Evolutionary conservation across 2,329 filamentous ascomycete genomes (phyloP), one percentile per base, ranked within the genome.

Genomic region (Penicillium sclerotiorum): DNA sequence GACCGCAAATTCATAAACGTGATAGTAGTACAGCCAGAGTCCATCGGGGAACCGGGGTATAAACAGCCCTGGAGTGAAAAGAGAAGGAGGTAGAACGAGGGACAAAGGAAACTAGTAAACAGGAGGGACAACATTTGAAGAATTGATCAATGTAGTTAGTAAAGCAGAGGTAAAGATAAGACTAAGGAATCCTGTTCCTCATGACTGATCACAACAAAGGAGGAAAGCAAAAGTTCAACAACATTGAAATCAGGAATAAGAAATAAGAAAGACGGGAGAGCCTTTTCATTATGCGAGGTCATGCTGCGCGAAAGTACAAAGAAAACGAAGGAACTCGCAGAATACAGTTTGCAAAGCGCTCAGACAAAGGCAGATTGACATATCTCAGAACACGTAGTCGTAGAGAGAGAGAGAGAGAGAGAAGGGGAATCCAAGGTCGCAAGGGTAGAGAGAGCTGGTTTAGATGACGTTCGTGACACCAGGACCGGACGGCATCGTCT

Each of bases 401-500:
- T 60, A 55, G 50, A 58, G 57, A 50, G 55, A 44, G 50, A 39
- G 46, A 23, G 32, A 21, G 21, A 44, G 22, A 40, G 23, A 35
- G 9, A 17, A 15, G 15, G 13, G 20, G n/a, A 61, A 36, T 37
- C 12, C 33, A 36, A 18, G 9, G 20, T 5, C 11, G 33, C 33
- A 18, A 8, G 8, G 15, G n/a, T n/a, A n/a, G n/a, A n/a, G n/a
- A n/a, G n/a, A n/a, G 28, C 28, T 32, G 28, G 32, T 47, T 66
- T 53, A 72, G 48, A 72, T 70, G 64, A 73, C 69, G 47, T 72
- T 72, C 28, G 66, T 45, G 30, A 55, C 37, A 32, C 53, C 53
- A 36, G 58, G 60, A 33, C 50, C 54, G 42, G 58, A 49, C 38
- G 57, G 61, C 45, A 64, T 51, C 11, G 57, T 58, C 53, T 62